Evolutionary conservation across 495 filamentous ascomycete species (phyloP), one percentile per base, ranked within the genome.

Genomic region (Penicillium lagena): DNA sequence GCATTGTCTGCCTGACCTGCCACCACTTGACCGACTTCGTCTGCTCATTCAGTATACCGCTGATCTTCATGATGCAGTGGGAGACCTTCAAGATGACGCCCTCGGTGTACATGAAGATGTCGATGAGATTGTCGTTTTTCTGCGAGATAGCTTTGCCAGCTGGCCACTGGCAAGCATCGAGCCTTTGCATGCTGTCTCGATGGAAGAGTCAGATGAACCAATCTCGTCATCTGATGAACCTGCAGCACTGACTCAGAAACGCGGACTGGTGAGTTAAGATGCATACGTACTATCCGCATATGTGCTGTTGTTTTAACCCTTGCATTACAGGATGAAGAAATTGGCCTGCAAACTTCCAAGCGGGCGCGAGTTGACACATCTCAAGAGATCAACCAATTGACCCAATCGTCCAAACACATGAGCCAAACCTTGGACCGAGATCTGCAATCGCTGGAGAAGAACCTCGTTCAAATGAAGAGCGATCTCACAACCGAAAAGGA

Each of bases 41-140:
- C 44, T 66, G 30, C 50, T 76, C 7, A 49, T 76, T 13, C 62
- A 63, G 29, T 61, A 64, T 48, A 63, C 68, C 14, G 53, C 52
- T 7, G 64, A 66, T 32, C 56, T 72, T 12, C 64, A 66, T 39
- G 55, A 71, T 32, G 58, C 66, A 4, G 71, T 75, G 6, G 76
- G 76, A 12, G 64, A 72, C 39, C 62, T 79, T 4, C 67, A 72
- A 39, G 59, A 72, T 35, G 62, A 73, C 48, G 73, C 73, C 7
- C 55, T 70, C 10, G 56, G 56, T 8, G 59, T 75, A n/a, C 55
- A 58, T 9, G 68, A 71, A 36, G 63, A 72, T 49, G 75, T 66
- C 12, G 65, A 73, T 22, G 66, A 73, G 27, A 64, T 78, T 13
- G 43, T 71, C 8, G 65, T 42, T 28, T 62, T 71, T 9, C 39